phyloP scores from a whole-genome alignment of 140 eudicot species.

The Flaveria floridana region DNA sequence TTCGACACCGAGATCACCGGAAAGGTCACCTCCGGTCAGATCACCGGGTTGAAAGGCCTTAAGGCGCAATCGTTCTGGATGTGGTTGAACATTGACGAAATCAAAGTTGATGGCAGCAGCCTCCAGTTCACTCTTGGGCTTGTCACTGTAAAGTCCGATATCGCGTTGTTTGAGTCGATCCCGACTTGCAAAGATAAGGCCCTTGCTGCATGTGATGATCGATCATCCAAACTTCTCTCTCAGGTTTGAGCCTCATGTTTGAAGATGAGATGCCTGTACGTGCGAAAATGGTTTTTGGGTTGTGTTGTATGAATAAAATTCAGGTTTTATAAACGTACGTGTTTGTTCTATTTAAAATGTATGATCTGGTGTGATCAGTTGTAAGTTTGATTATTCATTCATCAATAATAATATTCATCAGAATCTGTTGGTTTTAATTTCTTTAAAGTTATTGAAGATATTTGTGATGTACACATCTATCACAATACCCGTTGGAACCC shows the following conservation, averaged over 20 bases:
- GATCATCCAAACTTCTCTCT: conserved; percentile 16
- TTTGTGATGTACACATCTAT: too few species aligned
- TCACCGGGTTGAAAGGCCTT: neutral
- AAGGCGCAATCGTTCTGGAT: neutral
- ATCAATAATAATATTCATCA: neutral
- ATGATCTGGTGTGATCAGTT: neutral
- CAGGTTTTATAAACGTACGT: neutral
- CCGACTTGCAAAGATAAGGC: conserved; percentile 55
- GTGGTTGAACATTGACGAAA: conserved; percentile 53
- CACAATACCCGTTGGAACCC: too few species aligned
- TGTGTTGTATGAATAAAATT: neutral
- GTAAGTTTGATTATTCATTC: neutral
- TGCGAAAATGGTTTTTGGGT: neutral
- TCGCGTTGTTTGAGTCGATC: conserved; percentile 51
- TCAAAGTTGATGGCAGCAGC: conserved; percentile 54
- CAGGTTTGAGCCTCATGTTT: conserved; percentile 4
- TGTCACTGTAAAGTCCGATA: conserved; percentile 50
- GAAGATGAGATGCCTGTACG: neutral
- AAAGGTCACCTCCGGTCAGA: neutral
- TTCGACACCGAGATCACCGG: conserved; percentile 11
- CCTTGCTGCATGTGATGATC: conserved; percentile 24
- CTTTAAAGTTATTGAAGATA: too few species aligned
- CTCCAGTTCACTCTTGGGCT: conserved; percentile 64
- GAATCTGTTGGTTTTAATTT: neutral
- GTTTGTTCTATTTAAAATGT: neutral